Evolutionary conservation across 148 eudicot genomes (phyloP).

Genomic region (Spergularia bocconei): DNA sequence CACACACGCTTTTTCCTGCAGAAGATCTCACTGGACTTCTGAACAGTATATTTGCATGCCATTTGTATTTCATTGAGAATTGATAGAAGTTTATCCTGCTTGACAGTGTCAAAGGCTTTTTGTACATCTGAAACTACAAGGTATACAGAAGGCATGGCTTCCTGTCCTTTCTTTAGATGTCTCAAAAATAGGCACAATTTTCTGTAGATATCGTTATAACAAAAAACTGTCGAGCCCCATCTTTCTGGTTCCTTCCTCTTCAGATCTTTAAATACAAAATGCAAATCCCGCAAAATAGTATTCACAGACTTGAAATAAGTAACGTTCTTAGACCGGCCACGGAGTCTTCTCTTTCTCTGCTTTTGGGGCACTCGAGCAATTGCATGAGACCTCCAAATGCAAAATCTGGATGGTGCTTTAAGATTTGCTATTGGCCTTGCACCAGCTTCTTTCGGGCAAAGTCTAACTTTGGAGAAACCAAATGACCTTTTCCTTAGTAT

Average conservation of each 20-base stretch:
- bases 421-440: slow-evolving; percentile 74
- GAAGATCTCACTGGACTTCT: slow-evolving; percentile 45
- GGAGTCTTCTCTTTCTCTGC: slow-evolving; percentile 12
- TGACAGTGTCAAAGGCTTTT: slow-evolving; percentile 85
- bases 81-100: slow-evolving; percentile 70
- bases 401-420: slow-evolving; percentile 54
- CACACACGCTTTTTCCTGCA: slow-evolving; percentile 47
- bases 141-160: slow-evolving; percentile 44
- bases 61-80: slow-evolving; percentile 55
- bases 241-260: slow-evolving; percentile 52
- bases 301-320: slow-evolving; percentile 58
- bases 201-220: slow-evolving; percentile 68
- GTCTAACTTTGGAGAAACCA: slow-evolving; percentile 81
- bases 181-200: slow-evolving; percentile 63
- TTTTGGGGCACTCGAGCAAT: slow-evolving; percentile 15
- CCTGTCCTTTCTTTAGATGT: slow-evolving; percentile 45
- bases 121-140: slow-evolving; percentile 80
- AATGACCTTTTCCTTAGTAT: slow-evolving; percentile 54
- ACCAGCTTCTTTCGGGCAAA: slow-evolving; percentile 71
- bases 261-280: slow-evolving; percentile 63
- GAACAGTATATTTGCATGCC: slow-evolving; percentile 45
- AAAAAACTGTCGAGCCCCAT: slow-evolving; percentile 79
- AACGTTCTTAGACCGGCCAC: slow-evolving; percentile 13
- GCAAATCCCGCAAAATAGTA: slow-evolving; percentile 58
- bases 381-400: slow-evolving; percentile 10